Evolutionary conservation across 2,329 filamentous ascomycete genomes (phyloP), one percentile per base, ranked within the genome.

Genomic region (Sporothrix dimorphospora): DNA sequence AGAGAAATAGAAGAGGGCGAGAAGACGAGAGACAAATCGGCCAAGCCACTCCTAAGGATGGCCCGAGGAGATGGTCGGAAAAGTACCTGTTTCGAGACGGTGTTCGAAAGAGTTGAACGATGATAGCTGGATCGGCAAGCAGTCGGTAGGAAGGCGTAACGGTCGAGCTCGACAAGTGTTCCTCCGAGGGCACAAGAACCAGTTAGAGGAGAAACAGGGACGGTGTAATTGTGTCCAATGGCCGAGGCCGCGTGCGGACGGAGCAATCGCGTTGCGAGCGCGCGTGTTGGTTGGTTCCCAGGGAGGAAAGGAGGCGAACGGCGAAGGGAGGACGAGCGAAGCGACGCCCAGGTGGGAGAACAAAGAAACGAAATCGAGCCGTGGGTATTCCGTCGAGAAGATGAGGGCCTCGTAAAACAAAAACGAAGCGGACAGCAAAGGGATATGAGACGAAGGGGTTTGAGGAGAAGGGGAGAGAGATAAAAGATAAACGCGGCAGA

Each of bases 251-350:
- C 55, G 68, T 59, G 38, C 49, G 51, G 55, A 71, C 45, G 30
- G 24, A 24, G 42, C 38, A 40, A 40, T 51, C n/a, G 30, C 42
- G 27, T 49, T 14, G 27, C 27, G 30, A 47, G 27, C 57, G 57
- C 45, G 69, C 24, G 69, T 42, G 68, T 45, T 65, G 59, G 59
- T 65, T 65, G 38, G 30, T 61, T 53, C 38, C 53, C 30, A 70
- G 53, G 68, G 57, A 70, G 55, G n/a, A 65, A 21, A 69, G 51
- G 67, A 57, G 67, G 67, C 51, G 67, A 69, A 30, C n/a, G 24
- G 51, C 51, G 16, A 49, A 57, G 67, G 51, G 51, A 30, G 53
- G 51, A 21, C 67, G 19, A 30, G 40, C 5, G 6, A 68, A 24
- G n/a, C 21, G 34, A 47, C 14, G 42, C 21, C 34, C 59, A 34